Evolutionary conservation across 306 rosid species (phyloP).

Genomic region (Vigna unguiculata): DNA sequence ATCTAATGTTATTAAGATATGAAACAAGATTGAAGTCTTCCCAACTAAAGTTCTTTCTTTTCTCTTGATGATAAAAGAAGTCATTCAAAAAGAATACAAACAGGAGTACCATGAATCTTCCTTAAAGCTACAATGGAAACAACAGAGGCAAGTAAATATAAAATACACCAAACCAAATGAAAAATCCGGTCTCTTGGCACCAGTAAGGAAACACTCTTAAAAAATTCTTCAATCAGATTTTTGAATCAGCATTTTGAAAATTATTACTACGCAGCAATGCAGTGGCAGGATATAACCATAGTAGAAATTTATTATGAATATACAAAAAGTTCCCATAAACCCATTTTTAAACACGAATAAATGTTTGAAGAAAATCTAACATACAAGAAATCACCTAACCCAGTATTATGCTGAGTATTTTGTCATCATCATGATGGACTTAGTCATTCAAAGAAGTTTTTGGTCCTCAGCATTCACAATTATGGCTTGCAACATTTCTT

Average conservation of each 20-base stretch:
- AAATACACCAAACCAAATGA: slow-evolving; percentile 13
- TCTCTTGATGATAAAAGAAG: slow-evolving; percentile 6
- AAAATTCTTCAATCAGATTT: neutral
- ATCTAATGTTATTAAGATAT: slow-evolving; percentile 12
- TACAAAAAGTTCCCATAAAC: neutral
- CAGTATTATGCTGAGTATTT: neutral
- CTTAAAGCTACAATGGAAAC: neutral
- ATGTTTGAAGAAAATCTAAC: slow-evolving; percentile 18
- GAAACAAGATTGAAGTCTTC: neutral
- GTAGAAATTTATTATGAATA: neutral
- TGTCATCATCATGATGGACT: slow-evolving; percentile 8
- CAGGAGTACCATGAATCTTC: slow-evolving; percentile 14
- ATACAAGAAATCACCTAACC: slow-evolving; percentile 17
- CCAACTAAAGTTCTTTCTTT: neutral
- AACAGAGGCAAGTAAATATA: neutral
- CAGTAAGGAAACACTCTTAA: slow-evolving; percentile 14
- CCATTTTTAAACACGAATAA: neutral
- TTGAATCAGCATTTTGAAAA: slow-evolving; percentile 21
- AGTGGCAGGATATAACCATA: neutral
- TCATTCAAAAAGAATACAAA: neutral
- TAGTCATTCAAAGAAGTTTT: neutral
- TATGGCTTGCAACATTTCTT: slow-evolving; percentile 7
- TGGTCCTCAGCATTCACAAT: slow-evolving; percentile 16
- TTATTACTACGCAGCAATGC: neutral
- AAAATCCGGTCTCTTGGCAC: slow-evolving; percentile 9